Percentiles rank a stretch among this genome's conserved stretches.
phyloP scores from a whole-genome alignment of 2,329 filamentous ascomycete species.

The Fusarium bulbicola region DNA sequence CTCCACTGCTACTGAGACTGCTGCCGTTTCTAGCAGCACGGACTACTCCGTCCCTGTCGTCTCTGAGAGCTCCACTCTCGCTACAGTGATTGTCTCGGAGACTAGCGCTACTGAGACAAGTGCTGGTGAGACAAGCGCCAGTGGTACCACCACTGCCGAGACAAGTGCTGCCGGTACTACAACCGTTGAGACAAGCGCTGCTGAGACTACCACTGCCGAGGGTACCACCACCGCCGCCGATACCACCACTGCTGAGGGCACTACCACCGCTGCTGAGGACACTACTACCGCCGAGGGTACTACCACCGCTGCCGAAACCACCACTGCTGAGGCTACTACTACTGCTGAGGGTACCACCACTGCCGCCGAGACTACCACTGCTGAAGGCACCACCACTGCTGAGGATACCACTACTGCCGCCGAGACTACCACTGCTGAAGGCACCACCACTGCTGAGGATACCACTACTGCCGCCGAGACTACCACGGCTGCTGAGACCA shows the following conservation, averaged over 20 bases:
- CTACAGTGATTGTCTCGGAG: background rate
- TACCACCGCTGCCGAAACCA: background rate
- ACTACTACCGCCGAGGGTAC: background rate
- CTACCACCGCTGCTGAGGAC: background rate
- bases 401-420: background rate
- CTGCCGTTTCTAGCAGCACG: background rate
- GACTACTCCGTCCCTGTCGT: background rate
- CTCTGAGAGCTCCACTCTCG: background rate
- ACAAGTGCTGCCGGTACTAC: background rate
- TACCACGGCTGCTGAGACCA: background rate
- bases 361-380: background rate
- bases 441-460: background rate
- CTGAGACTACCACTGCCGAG: background rate
- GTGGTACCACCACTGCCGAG: background rate
- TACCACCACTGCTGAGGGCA: background rate
- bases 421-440: accelerated
- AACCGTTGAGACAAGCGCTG: background rate
- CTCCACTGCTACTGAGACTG: background rate
- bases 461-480: background rate
- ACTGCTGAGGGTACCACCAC: background rate
- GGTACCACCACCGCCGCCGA: background rate
- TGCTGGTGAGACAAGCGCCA: background rate
- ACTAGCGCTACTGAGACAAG: background rate
- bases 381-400: background rate
- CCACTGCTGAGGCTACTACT: background rate